Base-by-base conservation (phyloP, 371 early-diverging fungal genomes). In the Syncephalastrum monosporum region DNA sequence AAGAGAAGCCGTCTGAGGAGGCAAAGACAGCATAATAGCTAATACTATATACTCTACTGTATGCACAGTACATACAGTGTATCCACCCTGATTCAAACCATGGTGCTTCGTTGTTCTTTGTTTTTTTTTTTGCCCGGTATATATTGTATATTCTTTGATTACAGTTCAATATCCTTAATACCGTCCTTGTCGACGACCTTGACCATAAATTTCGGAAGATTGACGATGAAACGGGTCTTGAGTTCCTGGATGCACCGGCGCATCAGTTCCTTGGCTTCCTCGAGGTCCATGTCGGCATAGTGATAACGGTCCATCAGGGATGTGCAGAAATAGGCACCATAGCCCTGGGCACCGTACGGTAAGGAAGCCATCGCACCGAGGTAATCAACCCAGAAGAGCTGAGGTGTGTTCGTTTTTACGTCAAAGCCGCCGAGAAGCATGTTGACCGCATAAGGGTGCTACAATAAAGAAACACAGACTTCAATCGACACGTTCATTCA, bases 291-390 rank as follows among this genome's bases (percentile, higher is more conserved):
- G 61, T 92, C 88, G n/a, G 83, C 72, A 46, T 81, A 80, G 82
- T 96, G 93, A 76, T 94, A 89, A 50, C 93, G 87, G 82, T 98
- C 98, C 89, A 98, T 84, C 23, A 95, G 79, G 45, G 95, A 91
- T 71, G 90, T 83, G 65, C 88, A 82, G 75, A 95, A 96, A 82
- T 92, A 96, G 17, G 91, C 79, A 45, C 92, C 92, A 61, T 96
- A 94, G 7, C 97, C 98, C 65, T 98, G 98, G 50, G 93, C 91
- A 17, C 92, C 96, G 75, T 85, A 96, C 38, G 91, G 88, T 43
- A 95, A 79, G 59, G 87, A 84, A 21, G 87, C 83, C 77, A 86
- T 79, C 1, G 92, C 81, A 17, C 91, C 90, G 61, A 97, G 75
- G 69, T 98, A 87, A 76, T 98, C 98, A 57, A 95, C 79, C 95